Evolutionary conservation across 2,329 filamentous ascomycete genomes (phyloP).

Genomic region (Diplodia sapinea): DNA sequence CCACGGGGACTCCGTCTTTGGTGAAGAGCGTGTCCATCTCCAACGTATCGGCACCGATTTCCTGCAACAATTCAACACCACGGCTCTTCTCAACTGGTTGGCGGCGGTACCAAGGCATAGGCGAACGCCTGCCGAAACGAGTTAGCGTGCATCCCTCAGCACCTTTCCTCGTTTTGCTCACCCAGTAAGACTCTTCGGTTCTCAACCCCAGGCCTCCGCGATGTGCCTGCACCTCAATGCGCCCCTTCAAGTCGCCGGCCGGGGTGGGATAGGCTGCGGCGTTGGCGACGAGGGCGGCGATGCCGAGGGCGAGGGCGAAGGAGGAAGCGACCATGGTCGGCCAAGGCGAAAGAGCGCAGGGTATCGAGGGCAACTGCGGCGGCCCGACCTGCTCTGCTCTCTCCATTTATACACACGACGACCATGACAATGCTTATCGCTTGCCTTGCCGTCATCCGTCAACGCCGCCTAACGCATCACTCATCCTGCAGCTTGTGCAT

Average conservation of each 20-base stretch:
- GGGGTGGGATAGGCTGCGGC: not conserved
- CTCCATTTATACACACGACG: conserved; percentile 2
- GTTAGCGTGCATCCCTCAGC: not conserved
- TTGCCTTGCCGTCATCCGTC: conserved; percentile 3
- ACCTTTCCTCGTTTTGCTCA: not conserved
- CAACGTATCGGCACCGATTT: conserved; percentile 36
- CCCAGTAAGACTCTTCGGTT: conserved; percentile 35
- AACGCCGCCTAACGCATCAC: not conserved
- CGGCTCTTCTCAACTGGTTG: too few species aligned
- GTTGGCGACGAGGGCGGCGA: conserved; percentile 4
- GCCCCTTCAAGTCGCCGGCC: conserved; percentile 5
- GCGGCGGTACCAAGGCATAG: conserved; percentile 33
- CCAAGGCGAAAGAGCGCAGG: not conserved
- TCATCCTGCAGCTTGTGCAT: conserved; percentile 22
- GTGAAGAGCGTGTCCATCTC: conserved; percentile 40
- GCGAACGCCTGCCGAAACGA: conserved; percentile 34
- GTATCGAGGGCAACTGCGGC: not conserved
- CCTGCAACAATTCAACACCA: conserved; percentile 7
- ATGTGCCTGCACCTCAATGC: conserved; percentile 37
- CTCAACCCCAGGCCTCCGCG: conserved; percentile 36
- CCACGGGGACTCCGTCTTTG: conserved; percentile 37
- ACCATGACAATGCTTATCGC: not conserved
- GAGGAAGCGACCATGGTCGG: not conserved
- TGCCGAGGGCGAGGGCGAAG: not conserved
- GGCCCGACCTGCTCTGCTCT: not conserved